Base-by-base conservation (phyloP, 805 yeast species). In the Yarrowia deformans region DNA sequence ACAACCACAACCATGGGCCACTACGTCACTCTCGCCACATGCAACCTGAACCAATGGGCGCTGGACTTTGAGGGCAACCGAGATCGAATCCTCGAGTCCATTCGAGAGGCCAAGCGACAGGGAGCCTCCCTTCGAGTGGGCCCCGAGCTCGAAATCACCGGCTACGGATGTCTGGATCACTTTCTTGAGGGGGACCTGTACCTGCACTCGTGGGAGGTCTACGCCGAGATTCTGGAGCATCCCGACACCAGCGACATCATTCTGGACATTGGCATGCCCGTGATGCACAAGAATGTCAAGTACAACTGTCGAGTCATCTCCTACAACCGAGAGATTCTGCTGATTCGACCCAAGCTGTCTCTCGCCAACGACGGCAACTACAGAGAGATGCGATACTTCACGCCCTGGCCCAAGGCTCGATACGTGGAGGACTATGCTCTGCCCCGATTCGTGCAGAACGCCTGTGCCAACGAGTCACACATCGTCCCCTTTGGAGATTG, bases 31-130 rank as follows among this genome's bases (percentile, higher is more conserved):
- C 81, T 94, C 45, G 93, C 98, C 0, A 93, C 98, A 0, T 94
- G 98, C 79, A 92, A 93, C 74, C 83, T 95, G 72, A 95, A 95
- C 81, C 99, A 95, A 84, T 95, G 99, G 99, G 97, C 99, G 0
- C 83, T 95, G 68, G 99, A 95, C 78, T 95, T 92, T 78, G 98
- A 94, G 78, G 99, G 99, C 6, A 95, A 95, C 79, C 84, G 97
- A 68, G 97, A 93, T 76, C 83, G 99, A 69, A 94, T 95, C 72
- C 75, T 95, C 32, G 89, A 89, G 75, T 89, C 97, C 69, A 94
- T 95, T 74, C 77, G 76, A 29, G 82, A 85, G 66, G 97, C 99
- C 68, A 95, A 93, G 75, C 78, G 79, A 37, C 83, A 80, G 70
- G 91, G 91, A 16, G 96, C 99, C 0, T 81, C 83, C 19, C 83